phyloP scores from a whole-genome alignment of 2,329 filamentous ascomycete species.

The Zymoseptoria tritici region DNA sequence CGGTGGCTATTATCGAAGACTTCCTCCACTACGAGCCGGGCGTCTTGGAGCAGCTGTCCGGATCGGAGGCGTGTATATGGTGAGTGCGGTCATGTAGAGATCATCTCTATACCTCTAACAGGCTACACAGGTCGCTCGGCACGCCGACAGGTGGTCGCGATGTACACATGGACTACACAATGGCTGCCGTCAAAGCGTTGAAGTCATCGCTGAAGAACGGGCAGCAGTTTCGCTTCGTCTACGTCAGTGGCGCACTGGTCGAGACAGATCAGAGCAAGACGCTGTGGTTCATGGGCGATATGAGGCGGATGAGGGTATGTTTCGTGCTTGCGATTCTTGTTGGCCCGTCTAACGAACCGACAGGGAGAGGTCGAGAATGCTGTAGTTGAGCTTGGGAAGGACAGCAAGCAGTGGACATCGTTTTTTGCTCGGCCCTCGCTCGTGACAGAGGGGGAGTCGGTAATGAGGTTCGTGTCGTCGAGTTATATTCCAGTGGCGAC shows the following conservation, averaged over 20 bases:
- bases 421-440: conserved; percentile 21
- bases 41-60: conserved; percentile 31
- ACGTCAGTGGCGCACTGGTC: conserved; percentile 28
- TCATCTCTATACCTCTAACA: conserved; percentile 2
- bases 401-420: conserved; percentile 18
- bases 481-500: conserved; percentile 16
- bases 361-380: conserved; percentile 22
- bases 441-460: conserved; percentile 13
- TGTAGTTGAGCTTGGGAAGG: conserved; percentile 20
- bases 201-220: conserved; percentile 12
- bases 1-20: conserved; percentile 46
- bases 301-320: conserved; percentile 25
- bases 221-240: conserved; percentile 32
- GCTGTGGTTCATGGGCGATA: conserved; percentile 28
- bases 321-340: not conserved
- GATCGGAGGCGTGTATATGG: conserved; percentile 40
- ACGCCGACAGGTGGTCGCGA: conserved; percentile 20
- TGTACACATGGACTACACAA: conserved; percentile 30
- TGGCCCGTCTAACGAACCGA: conserved; percentile 2
- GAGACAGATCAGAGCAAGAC: conserved; percentile 28
- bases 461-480: conserved; percentile 6
- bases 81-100: conserved; percentile 8
- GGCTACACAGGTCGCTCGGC: conserved; percentile 30
- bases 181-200: conserved; percentile 21
- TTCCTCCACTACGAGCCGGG: conserved; percentile 44